A percentile compares a stretch with the other conserved stretches of the same genome.
phyloP scores from a whole-genome alignment of 371 early-diverging fungal genomes.

The Syncephalastrum sp. region DNA sequence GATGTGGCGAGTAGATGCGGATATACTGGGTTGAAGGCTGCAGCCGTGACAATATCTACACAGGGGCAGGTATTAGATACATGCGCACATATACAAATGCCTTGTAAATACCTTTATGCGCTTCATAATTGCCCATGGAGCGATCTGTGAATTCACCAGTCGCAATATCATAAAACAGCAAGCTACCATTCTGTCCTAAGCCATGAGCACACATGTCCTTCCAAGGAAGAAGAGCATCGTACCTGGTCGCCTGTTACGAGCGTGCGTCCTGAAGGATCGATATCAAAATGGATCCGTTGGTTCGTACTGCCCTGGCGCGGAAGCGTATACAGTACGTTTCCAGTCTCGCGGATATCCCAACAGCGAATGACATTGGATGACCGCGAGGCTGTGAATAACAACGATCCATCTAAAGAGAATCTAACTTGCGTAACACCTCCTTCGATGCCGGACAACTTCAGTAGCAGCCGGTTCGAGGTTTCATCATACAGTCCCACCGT shows the following conservation, averaged over 20 bases:
- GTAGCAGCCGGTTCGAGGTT: conserved; percentile 48
- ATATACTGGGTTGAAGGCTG: conserved; percentile 60
- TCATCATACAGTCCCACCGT: conserved; percentile 69
- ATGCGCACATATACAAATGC: not conserved
- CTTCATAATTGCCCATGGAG: conserved; percentile 8
- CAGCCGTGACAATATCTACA: conserved; percentile 54
- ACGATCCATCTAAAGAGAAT: conserved; percentile 63
- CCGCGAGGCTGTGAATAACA: conserved; percentile 62
- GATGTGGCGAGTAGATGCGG: conserved; percentile 55
- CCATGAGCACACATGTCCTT: not conserved
- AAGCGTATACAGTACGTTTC: conserved; percentile 49
- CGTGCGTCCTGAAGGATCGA: conserved; percentile 56
- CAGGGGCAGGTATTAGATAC: not conserved
- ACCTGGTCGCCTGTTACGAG: conserved; percentile 61
- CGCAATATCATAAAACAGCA: conserved; percentile 48
- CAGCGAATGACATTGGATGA: conserved; percentile 52
- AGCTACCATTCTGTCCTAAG: conserved; percentile 39
- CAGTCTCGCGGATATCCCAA: conserved; percentile 75
- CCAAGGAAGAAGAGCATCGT: conserved; percentile 6
- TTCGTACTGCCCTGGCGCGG: conserved; percentile 59
- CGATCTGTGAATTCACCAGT: conserved; percentile 15
- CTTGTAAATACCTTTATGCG: conserved; percentile 23
- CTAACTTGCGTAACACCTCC: conserved; percentile 49
- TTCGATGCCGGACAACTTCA: conserved; percentile 45
- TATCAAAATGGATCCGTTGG: conserved; percentile 68